Conservation (phyloP, 139 green algal genomes). For the Microglena sp. region DNA sequence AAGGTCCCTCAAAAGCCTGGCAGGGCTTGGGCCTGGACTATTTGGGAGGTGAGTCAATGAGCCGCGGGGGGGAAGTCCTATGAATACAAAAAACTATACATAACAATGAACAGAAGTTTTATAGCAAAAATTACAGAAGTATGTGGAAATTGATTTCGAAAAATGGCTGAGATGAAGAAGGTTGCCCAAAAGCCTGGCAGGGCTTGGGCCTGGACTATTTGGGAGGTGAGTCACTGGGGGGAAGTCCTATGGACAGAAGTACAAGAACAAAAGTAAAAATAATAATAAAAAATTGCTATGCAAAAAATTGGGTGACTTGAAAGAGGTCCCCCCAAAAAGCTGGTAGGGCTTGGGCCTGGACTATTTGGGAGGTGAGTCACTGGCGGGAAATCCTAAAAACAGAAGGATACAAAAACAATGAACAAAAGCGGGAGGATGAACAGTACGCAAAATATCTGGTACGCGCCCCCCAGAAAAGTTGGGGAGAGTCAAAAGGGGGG, state of each 20-base stretch:
- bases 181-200: slow-evolving; percentile 17
- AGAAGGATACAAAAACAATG: too few relatives aligned
- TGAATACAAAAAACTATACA: too few relatives aligned
- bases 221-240: background rate
- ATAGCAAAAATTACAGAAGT: too few relatives aligned
- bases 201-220: slow-evolving; percentile 66
- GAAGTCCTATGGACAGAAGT: too few relatives aligned
- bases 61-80: background rate
- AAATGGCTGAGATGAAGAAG: slow-evolving; percentile 17
- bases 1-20: slow-evolving; percentile 17
- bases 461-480: too few relatives aligned
- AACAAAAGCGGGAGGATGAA: too few relatives aligned
- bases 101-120: too few relatives aligned
- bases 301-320: slow-evolving; percentile 16
- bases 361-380: slow-evolving; percentile 14
- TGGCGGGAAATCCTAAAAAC: background rate
- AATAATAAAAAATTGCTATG: too few relatives aligned
- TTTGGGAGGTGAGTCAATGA: slow-evolving; percentile 10
- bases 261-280: too few relatives aligned
- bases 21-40: slow-evolving; percentile 63
- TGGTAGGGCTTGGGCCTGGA: slow-evolving; percentile 62
- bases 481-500: too few relatives aligned
- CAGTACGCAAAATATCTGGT: too few relatives aligned
- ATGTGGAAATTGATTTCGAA: too few relatives aligned
- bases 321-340: slow-evolving; percentile 14